Base-by-base conservation (phyloP, 805 yeast species). In the Cyberlindnera mycetangii region DNA sequence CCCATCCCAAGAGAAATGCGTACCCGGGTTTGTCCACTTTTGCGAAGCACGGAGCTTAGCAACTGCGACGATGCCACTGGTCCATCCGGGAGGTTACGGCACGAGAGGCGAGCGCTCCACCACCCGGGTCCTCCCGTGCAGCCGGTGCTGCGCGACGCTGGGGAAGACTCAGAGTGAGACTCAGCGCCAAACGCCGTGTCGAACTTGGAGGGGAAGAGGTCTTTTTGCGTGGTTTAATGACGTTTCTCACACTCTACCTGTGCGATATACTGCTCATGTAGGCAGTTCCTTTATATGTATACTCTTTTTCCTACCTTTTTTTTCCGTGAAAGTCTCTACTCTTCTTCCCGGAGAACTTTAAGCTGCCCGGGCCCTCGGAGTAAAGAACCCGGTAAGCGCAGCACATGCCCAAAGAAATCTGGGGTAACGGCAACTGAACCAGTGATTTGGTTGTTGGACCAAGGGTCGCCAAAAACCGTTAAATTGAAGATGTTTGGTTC, bases 341-440 rank as follows among this genome's bases (percentile, higher is more conserved):
- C n/a, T n/a, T n/a, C n/a, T n/a, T n/a, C 28, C 28, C n/a, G 28
- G 28, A 25, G 28, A 25, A 25, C 12, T 25, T 25, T 25, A 10
- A 10, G 27, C 18, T 18, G 20, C 44, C 47, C 47, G 50, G 50
- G 44, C 39, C 14, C 47, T 44, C 47, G 49, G 47, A 45, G 43
- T 35, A 49, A 42, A 42, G 42, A 39, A 27, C 33, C 18, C 36
- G 40, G 41, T 32, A 34, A 39, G 39, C 42, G 34, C 39, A 41
- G 24, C 41, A 21, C 16, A 7, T 8, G 18, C 19, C 18, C 10
- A 16, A 21, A 32, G 41, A 47, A 47, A 51, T 45, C 54, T 51
- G 54, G 54, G 54, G 54, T 51, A 51, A 20, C 8, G 35, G n/a
- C 21, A 19, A 5, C 35, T 18, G 22, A 10, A n/a, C 22, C 15